Evolutionary conservation across 306 rosid genomes (phyloP).

Genomic region (Trichosanthes truncata): DNA sequence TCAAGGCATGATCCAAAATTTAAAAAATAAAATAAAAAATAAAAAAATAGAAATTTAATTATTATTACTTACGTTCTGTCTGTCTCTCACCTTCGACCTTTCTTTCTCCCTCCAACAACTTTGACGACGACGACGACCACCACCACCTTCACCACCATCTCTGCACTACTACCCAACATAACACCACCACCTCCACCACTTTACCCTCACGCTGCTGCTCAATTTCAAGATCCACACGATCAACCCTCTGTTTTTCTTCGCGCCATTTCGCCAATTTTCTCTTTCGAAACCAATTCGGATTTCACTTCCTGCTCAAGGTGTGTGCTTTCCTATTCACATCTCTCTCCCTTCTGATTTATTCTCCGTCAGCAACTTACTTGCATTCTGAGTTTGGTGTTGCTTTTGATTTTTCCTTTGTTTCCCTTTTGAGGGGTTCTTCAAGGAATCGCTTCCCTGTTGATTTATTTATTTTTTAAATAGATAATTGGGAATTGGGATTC

Average conservation of each 20-base stretch:
- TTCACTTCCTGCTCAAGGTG: neutral
- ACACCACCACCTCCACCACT: constrained; percentile 20
- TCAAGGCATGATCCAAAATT: neutral
- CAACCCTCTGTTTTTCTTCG: neutral
- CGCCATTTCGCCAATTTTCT: neutral
- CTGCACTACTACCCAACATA: constrained; percentile 3
- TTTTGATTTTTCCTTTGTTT: neutral
- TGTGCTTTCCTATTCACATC: neutral
- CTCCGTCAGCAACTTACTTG: neutral
- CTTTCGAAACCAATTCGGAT: neutral
- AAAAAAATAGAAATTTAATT: neutral
- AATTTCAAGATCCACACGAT: constrained; percentile 4
- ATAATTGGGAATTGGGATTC: neutral
- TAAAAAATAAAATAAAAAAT: neutral
- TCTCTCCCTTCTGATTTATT: neutral
- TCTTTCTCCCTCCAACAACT: constrained; percentile 18
- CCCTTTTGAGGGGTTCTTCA: neutral
- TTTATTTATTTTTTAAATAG: neutral
- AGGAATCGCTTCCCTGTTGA: neutral
- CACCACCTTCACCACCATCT: constrained; percentile 10
- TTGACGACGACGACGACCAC: constrained; percentile 15
- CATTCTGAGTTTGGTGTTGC: neutral
- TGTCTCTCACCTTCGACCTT: constrained; percentile 11
- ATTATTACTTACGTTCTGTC: neutral
- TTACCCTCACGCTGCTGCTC: neutral